Percentiles rank a stretch among this genome's conserved stretches.
phyloP scores from a whole-genome alignment of 2,329 filamentous ascomycete species.

The Colletotrichum eremochloae region DNA sequence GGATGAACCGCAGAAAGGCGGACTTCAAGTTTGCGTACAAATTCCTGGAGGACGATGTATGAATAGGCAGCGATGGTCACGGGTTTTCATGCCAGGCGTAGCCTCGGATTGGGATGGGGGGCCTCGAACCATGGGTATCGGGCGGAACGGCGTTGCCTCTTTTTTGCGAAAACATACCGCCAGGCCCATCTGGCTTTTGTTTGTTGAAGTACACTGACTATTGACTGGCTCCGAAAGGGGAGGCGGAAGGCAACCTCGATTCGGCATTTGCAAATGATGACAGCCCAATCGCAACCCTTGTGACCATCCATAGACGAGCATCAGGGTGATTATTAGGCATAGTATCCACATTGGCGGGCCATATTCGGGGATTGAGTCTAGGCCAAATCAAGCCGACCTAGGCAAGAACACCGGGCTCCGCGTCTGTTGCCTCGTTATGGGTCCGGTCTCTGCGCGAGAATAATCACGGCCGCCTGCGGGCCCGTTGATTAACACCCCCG shows the following conservation, averaged over 20 bases:
- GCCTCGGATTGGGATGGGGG: conserved; percentile 38
- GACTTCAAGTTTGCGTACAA: conserved; percentile 99
- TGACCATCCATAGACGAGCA: conserved; percentile 23
- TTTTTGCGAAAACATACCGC: conserved; percentile 39
- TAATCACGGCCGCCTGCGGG: not conserved
- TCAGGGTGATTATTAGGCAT: not conserved
- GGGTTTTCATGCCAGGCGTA: conserved; percentile 38
- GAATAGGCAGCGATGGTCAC: conserved; percentile 41
- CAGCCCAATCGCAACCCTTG: conserved; percentile 14
- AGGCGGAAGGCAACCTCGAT: conserved; percentile 23
- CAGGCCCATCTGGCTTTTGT: conserved; percentile 32
- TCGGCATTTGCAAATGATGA: conserved; percentile 31
- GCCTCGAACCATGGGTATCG: conserved; percentile 32
- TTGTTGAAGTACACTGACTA: conserved; percentile 40
- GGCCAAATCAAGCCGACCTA: not conserved
- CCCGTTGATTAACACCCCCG: not conserved
- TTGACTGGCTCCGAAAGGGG: conserved; percentile 33
- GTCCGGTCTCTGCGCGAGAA: not conserved
- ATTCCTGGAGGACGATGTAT: conserved; percentile 94
- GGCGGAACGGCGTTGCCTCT: conserved; percentile 40
- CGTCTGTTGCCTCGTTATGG: not conserved
- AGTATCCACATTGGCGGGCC: not conserved
- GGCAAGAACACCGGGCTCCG: not conserved
- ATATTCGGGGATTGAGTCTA: not conserved
- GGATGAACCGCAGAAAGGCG: conserved; percentile 98